Evolutionary conservation across 2,329 filamentous ascomycete genomes (phyloP).

Genomic region (Stagonosporopsis chrysanthemi): DNA sequence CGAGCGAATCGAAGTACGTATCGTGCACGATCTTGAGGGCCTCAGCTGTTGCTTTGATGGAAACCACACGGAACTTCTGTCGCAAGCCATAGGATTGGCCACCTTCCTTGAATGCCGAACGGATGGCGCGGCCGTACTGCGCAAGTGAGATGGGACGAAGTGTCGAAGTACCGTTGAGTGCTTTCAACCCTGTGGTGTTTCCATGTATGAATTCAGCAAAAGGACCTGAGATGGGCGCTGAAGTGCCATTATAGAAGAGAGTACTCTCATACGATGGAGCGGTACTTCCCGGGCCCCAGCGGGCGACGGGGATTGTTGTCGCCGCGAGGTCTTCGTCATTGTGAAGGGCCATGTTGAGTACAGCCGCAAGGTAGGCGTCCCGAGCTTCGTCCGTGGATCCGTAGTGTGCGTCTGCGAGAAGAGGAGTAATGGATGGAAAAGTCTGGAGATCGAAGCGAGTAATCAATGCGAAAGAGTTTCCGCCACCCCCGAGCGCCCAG

Average conservation of each 20-base stretch:
- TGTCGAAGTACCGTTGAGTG: conserved; percentile 21
- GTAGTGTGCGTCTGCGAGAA: conserved; percentile 27
- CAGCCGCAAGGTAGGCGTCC: conserved; percentile 22
- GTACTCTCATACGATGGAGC: conserved; percentile 26
- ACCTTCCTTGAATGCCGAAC: conserved; percentile 23
- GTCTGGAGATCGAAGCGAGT: conserved; percentile 28
- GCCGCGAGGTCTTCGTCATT: conserved; percentile 23
- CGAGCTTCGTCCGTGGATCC: conserved; percentile 8
- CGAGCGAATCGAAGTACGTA: conserved; percentile 20
- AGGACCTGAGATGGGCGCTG: conserved; percentile 20
- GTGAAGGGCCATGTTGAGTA: conserved; percentile 24
- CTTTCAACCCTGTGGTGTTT: conserved; percentile 9
- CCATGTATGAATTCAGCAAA: conserved; percentile 21
- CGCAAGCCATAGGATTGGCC: conserved; percentile 22
- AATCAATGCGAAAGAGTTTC: conserved; percentile 31
- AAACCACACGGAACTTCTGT: conserved; percentile 28
- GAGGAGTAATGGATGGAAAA: conserved; percentile 15
- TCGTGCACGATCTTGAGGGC: conserved; percentile 30
- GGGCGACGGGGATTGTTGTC: conserved; percentile 27
- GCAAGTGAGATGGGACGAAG: conserved; percentile 22
- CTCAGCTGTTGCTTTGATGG: conserved; percentile 17
- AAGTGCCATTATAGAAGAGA: conserved; percentile 29
- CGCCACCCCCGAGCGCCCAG: conserved; percentile 41
- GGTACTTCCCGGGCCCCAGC: conserved; percentile 24
- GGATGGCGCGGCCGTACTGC: conserved; percentile 12